Evolutionary conservation across 192 early-diverging fungal genomes (phyloP), one percentile per base, ranked within the genome.

Genomic region (Haplosporangium gracile): DNA sequence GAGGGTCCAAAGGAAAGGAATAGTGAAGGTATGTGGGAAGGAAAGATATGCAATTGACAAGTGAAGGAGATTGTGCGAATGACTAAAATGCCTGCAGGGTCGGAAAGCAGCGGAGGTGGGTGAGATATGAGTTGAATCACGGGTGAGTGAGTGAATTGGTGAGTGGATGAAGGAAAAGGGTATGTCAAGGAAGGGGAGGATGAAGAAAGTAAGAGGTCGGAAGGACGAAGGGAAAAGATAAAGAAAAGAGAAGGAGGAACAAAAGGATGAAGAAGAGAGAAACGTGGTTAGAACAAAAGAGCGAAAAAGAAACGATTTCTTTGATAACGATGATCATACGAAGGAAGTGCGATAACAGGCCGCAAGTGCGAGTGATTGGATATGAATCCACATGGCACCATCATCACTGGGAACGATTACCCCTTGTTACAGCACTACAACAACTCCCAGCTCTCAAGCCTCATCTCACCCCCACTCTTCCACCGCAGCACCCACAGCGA

Each of bases 151-250:
- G 29, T 60, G 24, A 72, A 32, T 36, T 36, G 5, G 51, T 0
- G 20, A 39, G 38, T 60, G 22, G 36, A 40, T 43, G 60, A 49
- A 26, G n/a, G 49, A 13, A 18, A 60, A 8, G 53, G 24, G 43
- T 53, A n/a, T 70, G 22, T n/a, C 4, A 40, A 40, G 0, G 29
- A 75, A 51, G 22, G 34, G 20, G 8, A 57, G 32, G 55, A 32
- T 75, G 29, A 29, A 74, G 73, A 29, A 55, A 57, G 73, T 13
- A 2, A 68, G 75, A 76, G n/a, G 42, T 34, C n/a, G n/a, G 9
- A 24, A 68, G 75, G 24, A 43, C 8, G 13, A 74, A 36, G 34
- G 18, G 45, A 72, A 69, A 51, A 45, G 39, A 39, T 34, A 38
- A 40, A 39, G 20, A 15, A 45, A 47, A 72, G 5, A 42, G 8